Conservation (phyloP, 257 asterid species). For the Phtheirospermum japonicum region DNA sequence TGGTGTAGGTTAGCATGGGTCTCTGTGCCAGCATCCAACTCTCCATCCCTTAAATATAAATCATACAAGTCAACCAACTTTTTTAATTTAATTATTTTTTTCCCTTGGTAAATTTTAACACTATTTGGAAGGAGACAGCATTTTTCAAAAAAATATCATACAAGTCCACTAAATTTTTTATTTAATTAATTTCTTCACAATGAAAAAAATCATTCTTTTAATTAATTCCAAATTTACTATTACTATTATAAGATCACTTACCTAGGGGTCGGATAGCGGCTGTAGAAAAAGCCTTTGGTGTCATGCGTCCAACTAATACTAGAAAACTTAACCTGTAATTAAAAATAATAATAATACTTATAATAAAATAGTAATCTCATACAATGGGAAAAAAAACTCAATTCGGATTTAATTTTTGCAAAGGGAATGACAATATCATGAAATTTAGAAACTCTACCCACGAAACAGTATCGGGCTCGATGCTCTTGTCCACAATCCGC, state of each 20-base stretch:
- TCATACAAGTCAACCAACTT: slow-evolving; percentile 24
- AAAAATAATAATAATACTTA: not conserved
- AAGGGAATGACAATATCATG: slow-evolving; percentile 10
- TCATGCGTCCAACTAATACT: slow-evolving; percentile 80
- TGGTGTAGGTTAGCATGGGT: slow-evolving; percentile 71
- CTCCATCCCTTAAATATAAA: slow-evolving; percentile 55
- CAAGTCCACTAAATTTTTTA: no score
- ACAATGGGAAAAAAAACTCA: not conserved
- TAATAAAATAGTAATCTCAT: not conserved
- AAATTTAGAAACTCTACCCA: slow-evolving; percentile 51
- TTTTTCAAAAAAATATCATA: no score
- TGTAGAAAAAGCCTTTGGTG: slow-evolving; percentile 82
- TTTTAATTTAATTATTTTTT: no score
- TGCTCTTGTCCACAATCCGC: slow-evolving; percentile 55
- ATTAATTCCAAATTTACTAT: no score
- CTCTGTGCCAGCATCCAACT: slow-evolving; percentile 89
- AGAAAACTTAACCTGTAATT: slow-evolving; percentile 76
- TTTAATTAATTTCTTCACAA: no score
- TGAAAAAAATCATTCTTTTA: no score
- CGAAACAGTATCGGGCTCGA: slow-evolving; percentile 62
- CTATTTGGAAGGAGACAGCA: no score
- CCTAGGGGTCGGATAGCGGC: slow-evolving; percentile 89
- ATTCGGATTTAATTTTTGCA: no score
- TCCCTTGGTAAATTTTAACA: no score
- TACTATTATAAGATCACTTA: slow-evolving; percentile 33